Base-by-base conservation (phyloP, 192 early-diverging fungal species). In the Phlyctochytrium arcticum region DNA sequence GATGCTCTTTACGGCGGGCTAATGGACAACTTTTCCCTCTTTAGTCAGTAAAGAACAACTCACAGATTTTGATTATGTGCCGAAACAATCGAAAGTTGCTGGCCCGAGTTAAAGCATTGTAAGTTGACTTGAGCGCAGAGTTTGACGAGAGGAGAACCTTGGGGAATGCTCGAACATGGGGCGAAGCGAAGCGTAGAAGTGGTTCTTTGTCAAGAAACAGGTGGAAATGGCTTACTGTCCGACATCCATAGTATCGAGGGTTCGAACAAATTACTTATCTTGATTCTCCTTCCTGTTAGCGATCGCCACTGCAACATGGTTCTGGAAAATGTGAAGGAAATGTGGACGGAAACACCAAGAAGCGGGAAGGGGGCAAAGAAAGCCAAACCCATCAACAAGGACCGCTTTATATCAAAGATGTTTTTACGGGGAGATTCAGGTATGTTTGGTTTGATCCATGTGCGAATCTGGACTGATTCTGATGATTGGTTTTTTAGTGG, bases 241-340 rank as follows among this genome's bases (percentile, higher is more conserved):
- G n/a, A n/a, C n/a, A n/a, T n/a, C n/a, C n/a, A n/a, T n/a, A n/a
- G n/a, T n/a, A n/a, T n/a, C n/a, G n/a, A n/a, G n/a, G n/a, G n/a
- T n/a, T n/a, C n/a, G n/a, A n/a, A n/a, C n/a, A 57, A 19, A 35
- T 36, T 34, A 0, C 27, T 31, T 34, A 12, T 12, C 2, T 36
- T 24, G 47, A 51, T 26, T 34, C 24, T 21, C 24, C 44, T 48
- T 23, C 60, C 12, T 24, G 34, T 23, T 47, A 80, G 78, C 73
- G 97, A 99, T 78, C 88, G 97, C 48, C 97, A 99, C 72, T 97
- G 92, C 83, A 99, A 99, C 80, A 97, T 99, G 95, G 95, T 99
- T n/a, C 76, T 99, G 50, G 96, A 97, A 70, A 97, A 97, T 71
- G 94, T 99, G 54, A 96, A 95, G 76, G 96, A 99, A 76, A 72